Conservation (phyloP, 2,329 filamentous ascomycete species). For the Byssoonygena ceratinophila region DNA sequence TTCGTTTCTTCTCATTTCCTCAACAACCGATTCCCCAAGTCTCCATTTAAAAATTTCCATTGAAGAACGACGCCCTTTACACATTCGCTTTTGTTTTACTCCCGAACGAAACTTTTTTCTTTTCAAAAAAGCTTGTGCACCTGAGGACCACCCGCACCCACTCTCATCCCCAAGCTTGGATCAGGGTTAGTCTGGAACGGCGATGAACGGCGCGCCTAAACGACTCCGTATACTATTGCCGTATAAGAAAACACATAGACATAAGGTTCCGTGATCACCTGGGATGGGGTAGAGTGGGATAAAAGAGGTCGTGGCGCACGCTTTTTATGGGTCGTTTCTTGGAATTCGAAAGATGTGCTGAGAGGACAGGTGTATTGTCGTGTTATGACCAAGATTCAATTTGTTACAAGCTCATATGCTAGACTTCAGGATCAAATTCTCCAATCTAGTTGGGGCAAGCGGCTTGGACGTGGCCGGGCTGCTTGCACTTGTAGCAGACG, state of each 20-base stretch:
- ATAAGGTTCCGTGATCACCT: background rate
- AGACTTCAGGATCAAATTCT: background rate
- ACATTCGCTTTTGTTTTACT: background rate
- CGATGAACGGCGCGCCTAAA: background rate
- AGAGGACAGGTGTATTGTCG: slow-evolving; percentile 1
- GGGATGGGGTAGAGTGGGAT: background rate
- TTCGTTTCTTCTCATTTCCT: slow-evolving; percentile 5
- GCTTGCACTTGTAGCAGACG: slow-evolving; percentile 95
- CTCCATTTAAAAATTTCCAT: background rate
- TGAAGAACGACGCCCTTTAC: background rate
- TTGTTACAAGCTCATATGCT: slow-evolving; percentile 4
- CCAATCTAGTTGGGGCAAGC: slow-evolving; percentile 69
- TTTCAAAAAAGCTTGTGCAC: background rate
- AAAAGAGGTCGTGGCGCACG: background rate
- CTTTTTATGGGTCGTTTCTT: slow-evolving; percentile 2
- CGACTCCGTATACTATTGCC: background rate
- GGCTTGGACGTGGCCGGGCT: slow-evolving; percentile 82
- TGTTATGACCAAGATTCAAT: slow-evolving; percentile 10
- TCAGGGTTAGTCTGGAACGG: background rate
- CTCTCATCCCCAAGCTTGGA: background rate
- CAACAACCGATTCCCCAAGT: slow-evolving; percentile 6
- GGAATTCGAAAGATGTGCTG: background rate
- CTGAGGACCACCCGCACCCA: background rate
- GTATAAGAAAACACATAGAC: background rate
- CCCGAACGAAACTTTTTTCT: background rate